Percentiles rank a stretch among this genome's conserved stretches.
Conservation (phyloP, 768 basidiomycete genomes). For the Phylloporus rhodoxanthus region DNA sequence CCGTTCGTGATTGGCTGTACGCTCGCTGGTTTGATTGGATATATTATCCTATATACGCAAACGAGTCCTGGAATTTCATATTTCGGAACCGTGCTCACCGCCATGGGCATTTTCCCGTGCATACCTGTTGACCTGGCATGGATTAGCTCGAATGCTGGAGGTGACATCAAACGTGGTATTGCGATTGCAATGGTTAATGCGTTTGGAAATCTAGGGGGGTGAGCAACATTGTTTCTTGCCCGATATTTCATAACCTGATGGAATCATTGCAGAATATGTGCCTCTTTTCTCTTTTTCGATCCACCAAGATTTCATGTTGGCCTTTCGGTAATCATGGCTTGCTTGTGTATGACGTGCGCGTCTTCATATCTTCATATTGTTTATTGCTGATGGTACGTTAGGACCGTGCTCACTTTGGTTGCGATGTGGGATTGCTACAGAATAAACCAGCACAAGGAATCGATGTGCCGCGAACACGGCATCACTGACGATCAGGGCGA, state of each 20-base stretch:
- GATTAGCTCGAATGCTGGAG: conserved; percentile 49
- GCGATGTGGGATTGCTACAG: conserved; percentile 42
- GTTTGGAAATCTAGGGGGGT: conserved; percentile 53
- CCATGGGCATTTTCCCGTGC: conserved; percentile 45
- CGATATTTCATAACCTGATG: not conserved
- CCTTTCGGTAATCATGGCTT: conserved; percentile 25
- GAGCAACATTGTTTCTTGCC: conserved; percentile 16
- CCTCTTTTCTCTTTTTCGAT: conserved; percentile 38
- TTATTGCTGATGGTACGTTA: conserved; percentile 27
- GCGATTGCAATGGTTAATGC: conserved; percentile 48
- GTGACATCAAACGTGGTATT: conserved; percentile 45
- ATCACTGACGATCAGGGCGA: conserved; percentile 36
- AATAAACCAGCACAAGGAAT: conserved; percentile 44
- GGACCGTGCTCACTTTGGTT: conserved; percentile 34
- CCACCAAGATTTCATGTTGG: conserved; percentile 34
- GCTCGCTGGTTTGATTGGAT: conserved; percentile 42
- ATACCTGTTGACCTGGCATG: conserved; percentile 44
- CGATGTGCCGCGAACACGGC: conserved; percentile 36
- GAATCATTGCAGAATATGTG: conserved; percentile 29
- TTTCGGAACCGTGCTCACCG: conserved; percentile 41
- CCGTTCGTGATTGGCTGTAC: conserved; percentile 42
- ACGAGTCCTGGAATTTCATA: conserved; percentile 26
- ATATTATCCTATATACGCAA: conserved; percentile 38
- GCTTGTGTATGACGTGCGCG: conserved; percentile 22
- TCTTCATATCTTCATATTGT: conserved; percentile 1